Evolutionary conservation across 345 rosid species (phyloP), one percentile per base, ranked within the genome.

Genomic region (Orychophragmus violaceus): DNA sequence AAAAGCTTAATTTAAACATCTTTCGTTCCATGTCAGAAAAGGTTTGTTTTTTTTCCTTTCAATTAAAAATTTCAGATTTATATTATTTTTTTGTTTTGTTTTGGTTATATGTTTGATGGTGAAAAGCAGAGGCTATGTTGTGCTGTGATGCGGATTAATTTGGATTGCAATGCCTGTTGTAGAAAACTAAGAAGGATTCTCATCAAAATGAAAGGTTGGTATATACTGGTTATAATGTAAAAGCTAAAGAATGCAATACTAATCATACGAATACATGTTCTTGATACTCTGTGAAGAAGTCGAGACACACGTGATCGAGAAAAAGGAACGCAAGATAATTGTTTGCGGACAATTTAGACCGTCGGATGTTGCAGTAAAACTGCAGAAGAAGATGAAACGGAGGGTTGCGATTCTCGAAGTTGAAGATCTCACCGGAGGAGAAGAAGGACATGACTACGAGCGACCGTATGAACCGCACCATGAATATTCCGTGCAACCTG

Each of bases 131-230:
- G 79, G 86, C 68, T 71, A 55, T 81, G 86, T 66, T 81, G 86
- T 77, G 75, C 79, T 83, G 84, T 80, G 62, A 67, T 92, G 81
- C 75, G 86, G 73, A 50, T 89, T 42, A 84, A 87, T 65, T 63
- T 92, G 55, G 98, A 92, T 69, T 89, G 95, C 79, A 75, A 87
- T 64, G 84, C 85, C 44, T 92, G 96, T 71, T 83, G 77, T 80
- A 72, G 84, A 74, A 92, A 89, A 77, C 70, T 80, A n/a, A 85
- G 77, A 67, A 86, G 83, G 72, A 77, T 79, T 22, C 71, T 92
- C 63, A 70, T 80, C 69, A 84, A 76, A 35, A 87, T 92, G 82
- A 89, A 85, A 85, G 90, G 97, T 72, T 64, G 9, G 60, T 59
- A n/a, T 55, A n/a, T 7, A 39, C 3, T 41, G 19, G 22, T 7